Conservation (phyloP, 768 basidiomycete genomes). For the Dentipellis fragilis region DNA sequence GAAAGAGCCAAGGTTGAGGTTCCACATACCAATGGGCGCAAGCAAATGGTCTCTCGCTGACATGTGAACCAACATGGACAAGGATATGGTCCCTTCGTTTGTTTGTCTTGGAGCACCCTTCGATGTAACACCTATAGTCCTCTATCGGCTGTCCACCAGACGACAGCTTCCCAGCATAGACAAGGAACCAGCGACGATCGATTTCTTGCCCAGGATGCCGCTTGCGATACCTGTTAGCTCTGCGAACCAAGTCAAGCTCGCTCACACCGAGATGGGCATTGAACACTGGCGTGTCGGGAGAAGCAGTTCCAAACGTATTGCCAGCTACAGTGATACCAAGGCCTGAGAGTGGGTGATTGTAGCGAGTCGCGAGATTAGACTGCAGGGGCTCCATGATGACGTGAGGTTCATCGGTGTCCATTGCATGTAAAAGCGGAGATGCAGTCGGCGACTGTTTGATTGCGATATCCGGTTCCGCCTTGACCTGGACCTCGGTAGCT, state of each 20-base stretch:
- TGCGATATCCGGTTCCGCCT: neutral
- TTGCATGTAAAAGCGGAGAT: no score
- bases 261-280: constrained; percentile 56
- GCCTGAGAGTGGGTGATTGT: neutral
- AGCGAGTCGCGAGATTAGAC: neutral
- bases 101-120: constrained; percentile 58
- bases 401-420: neutral
- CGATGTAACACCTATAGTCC: constrained; percentile 60
- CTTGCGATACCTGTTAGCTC: constrained; percentile 42
- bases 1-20: no score
- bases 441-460: neutral
- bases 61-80: constrained; percentile 63
- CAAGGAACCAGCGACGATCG: constrained; percentile 54
- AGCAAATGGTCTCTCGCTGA: constrained; percentile 56
- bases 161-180: constrained; percentile 60
- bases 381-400: neutral
- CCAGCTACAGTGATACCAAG: neutral
- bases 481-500: neutral
- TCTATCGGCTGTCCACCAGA: constrained; percentile 42
- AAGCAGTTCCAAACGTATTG: neutral
- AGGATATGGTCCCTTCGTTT: constrained; percentile 67
- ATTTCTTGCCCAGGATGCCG: constrained; percentile 49
- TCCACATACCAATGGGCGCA: constrained; percentile 53
- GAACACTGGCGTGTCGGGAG: constrained; percentile 34
- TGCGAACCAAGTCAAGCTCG: constrained; percentile 41